phyloP scores from a whole-genome alignment of 345 rosid species.

The Passiflora organensis region DNA sequence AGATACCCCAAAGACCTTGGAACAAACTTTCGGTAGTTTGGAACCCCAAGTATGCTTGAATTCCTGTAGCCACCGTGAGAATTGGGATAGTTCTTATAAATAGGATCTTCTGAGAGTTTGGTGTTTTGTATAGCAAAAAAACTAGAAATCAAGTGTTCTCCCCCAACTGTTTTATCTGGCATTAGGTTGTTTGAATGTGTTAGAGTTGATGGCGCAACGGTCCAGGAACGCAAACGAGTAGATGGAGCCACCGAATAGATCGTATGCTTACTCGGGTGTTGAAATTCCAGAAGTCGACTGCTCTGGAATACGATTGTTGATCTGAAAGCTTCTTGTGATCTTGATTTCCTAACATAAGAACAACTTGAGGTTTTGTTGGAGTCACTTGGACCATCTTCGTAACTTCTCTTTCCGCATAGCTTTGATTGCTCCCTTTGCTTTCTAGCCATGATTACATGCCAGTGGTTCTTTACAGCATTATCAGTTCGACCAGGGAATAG shows the following conservation, averaged over 20 bases:
- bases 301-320: too few species aligned
- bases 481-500: slow-evolving; percentile 30
- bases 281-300: too few species aligned
- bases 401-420: slow-evolving; percentile 33
- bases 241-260: too few species aligned
- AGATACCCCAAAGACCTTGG: too few species aligned
- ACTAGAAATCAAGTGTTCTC: slow-evolving; percentile 24
- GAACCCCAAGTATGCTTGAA: too few species aligned
- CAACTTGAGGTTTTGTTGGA: slow-evolving; percentile 6
- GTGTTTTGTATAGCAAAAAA: slow-evolving; percentile 17
- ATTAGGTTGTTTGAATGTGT: too few species aligned
- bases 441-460: slow-evolving; percentile 32
- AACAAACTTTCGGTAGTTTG: too few species aligned
- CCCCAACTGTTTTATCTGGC: slow-evolving; percentile 24
- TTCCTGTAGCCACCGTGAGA: too few species aligned
- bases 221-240: slow-evolving; percentile 30
- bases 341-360: slow-evolving; percentile 27
- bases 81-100: too few species aligned
- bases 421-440: slow-evolving; percentile 35
- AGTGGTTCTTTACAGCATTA: slow-evolving; percentile 31
- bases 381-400: slow-evolving; percentile 9
- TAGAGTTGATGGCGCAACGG: slow-evolving; percentile 17
- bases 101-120: background rate
- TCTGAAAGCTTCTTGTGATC: slow-evolving; percentile 20
- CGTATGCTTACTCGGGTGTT: too few species aligned